phyloP scores from a whole-genome alignment of 2,329 filamentous ascomycete species.

The Alternaria metachromatica region DNA sequence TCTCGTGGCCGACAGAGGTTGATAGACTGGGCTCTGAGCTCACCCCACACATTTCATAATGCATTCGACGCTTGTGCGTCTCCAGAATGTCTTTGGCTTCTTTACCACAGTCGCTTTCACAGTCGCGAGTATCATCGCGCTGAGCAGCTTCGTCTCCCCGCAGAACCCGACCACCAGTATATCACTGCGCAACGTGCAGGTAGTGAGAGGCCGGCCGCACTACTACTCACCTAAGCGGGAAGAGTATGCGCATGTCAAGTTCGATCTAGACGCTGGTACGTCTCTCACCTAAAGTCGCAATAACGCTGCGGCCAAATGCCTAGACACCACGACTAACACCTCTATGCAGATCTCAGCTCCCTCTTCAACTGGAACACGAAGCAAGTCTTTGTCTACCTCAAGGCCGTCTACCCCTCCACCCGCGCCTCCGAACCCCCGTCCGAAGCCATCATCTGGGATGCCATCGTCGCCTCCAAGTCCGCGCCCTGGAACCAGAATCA shows the following conservation, averaged over 20 bases:
- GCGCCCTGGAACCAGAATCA: constrained; percentile 61
- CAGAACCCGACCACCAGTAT: constrained; percentile 72
- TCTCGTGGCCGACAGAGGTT: neutral
- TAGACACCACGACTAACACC: neutral
- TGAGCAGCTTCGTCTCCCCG: constrained; percentile 75
- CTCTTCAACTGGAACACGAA: constrained; percentile 99
- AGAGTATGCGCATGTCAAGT: constrained; percentile 93
- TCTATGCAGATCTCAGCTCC: constrained; percentile 72
- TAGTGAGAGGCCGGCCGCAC: constrained; percentile 90
- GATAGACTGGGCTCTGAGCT: neutral
- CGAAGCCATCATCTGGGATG: constrained; percentile 92
- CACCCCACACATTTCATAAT: constrained; percentile 56
- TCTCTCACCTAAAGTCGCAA: neutral
- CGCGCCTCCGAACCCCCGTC: constrained; percentile 51
- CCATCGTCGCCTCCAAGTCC: constrained; percentile 80
- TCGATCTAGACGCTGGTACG: constrained; percentile 81
- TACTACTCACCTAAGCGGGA: constrained; percentile 94
- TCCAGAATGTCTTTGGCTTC: constrained; percentile 95
- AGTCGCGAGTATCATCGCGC: constrained; percentile 79
- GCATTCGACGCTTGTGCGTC: constrained; percentile 84
- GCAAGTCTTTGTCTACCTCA: constrained; percentile 95
- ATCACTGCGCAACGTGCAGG: constrained; percentile 77
- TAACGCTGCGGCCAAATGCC: neutral
- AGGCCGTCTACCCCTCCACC: constrained; percentile 70
- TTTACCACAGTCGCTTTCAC: constrained; percentile 93